phyloP scores from a whole-genome alignment of 805 yeast species.

The Candida sakaeoensis region DNA sequence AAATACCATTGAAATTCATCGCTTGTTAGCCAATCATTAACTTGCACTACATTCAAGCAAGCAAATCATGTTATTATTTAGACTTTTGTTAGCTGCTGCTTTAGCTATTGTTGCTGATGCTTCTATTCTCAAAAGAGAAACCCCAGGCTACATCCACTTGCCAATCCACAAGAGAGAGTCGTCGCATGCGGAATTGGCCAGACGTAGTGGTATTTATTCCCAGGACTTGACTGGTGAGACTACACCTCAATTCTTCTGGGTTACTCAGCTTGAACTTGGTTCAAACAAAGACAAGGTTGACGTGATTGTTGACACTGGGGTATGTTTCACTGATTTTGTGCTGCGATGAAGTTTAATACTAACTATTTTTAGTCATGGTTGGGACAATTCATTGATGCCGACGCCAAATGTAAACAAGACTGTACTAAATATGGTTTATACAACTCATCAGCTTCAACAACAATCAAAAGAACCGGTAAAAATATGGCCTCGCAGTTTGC shows the following conservation, averaged over 20 bases:
- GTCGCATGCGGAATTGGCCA: not conserved
- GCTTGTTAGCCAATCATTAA: no score
- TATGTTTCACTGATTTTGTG: no score
- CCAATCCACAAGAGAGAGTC: not conserved
- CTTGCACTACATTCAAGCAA: not conserved
- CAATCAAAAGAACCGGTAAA: not conserved
- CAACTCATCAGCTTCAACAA: not conserved
- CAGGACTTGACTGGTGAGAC: not conserved
- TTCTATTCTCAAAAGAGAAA: not conserved
- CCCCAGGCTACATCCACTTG: conserved; percentile 1
- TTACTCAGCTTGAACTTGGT: not conserved
- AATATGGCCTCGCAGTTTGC: not conserved
- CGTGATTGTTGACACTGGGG: conserved; percentile 1
- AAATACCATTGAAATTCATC: no score
- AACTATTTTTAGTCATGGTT: conserved; percentile 3
- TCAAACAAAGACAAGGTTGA: conserved; percentile 3
- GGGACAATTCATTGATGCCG: not conserved
- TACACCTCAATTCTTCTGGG: not conserved
- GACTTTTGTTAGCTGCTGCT: not conserved
- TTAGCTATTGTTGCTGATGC: conserved; percentile 2
- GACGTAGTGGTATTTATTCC: not conserved
- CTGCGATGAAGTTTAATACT: no score
- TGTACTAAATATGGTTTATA: conserved; percentile 1
- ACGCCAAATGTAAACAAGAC: not conserved
- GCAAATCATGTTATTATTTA: not conserved